phyloP scores from a whole-genome alignment of 768 basidiomycete genomes.

The Ramaria rubella region DNA sequence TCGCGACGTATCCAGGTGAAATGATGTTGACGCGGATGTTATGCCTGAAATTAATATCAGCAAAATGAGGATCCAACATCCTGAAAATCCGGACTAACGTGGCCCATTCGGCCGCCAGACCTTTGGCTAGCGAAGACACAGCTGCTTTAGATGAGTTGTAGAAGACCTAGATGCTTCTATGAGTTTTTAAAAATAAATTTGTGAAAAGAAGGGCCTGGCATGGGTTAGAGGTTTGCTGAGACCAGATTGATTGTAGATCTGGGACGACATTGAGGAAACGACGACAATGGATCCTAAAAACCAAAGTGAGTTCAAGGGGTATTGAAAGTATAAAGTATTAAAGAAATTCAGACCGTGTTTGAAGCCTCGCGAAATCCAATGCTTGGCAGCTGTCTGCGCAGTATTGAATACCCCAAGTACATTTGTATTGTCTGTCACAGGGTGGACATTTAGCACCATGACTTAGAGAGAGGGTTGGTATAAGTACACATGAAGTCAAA shows the following conservation, averaged over 20 bases:
- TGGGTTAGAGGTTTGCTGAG: slow-evolving; percentile 8
- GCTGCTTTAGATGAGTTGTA: slow-evolving; percentile 10
- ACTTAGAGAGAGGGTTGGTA: not conserved
- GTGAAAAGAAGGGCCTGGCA: not conserved
- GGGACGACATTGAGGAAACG: slow-evolving; percentile 8
- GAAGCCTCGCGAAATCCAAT: not conserved
- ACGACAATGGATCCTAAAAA: slow-evolving; percentile 5
- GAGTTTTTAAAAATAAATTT: not conserved
- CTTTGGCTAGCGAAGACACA: slow-evolving; percentile 9
- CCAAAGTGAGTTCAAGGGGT: not conserved
- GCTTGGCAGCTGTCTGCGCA: slow-evolving; percentile 8
- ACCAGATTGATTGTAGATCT: slow-evolving; percentile 7
- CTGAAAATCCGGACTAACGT: not conserved
- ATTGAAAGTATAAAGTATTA: not conserved
- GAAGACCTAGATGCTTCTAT: not conserved
- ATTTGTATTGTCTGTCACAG: slow-evolving; percentile 5
- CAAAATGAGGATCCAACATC: not conserved
- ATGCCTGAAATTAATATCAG: not conserved
- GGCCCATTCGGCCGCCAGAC: slow-evolving; percentile 8
- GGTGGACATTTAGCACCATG: not conserved
- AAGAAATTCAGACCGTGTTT: not conserved
- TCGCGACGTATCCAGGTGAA: slow-evolving; percentile 7
- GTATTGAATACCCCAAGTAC: slow-evolving; percentile 9
- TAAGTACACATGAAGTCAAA: slow-evolving; percentile 8
- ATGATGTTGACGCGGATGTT: slow-evolving; percentile 8